A percentile compares a stretch with the other conserved stretches of the same genome.
These are phyloP conservation scores for Peronosclerospora sorghi DNA, from an alignment of 352 stramenopile species.

Conservation along the genomic window DNA sequence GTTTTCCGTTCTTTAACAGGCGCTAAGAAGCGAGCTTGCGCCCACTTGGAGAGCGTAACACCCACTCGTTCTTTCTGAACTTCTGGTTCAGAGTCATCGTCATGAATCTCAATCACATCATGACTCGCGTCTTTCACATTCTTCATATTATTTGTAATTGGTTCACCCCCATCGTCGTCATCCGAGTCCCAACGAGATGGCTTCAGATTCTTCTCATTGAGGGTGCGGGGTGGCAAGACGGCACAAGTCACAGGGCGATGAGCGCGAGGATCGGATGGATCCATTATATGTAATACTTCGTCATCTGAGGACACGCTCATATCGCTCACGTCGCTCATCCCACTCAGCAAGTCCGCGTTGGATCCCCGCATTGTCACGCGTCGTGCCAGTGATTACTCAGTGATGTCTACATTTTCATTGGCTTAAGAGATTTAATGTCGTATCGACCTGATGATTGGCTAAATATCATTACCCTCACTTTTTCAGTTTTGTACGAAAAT, in stretches of 20 bases:
- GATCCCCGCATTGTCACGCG: constrained; percentile 18
- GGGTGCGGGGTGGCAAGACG: constrained; percentile 25
- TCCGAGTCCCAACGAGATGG: constrained; percentile 55
- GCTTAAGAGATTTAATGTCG: constrained; percentile 1
- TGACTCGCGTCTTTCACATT: constrained; percentile 10
- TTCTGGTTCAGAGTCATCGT: constrained; percentile 5
- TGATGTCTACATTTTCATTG: constrained; percentile 3
- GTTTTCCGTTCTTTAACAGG: constrained; percentile 40
- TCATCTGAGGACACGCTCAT: constrained; percentile 27
- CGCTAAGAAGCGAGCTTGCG: constrained; percentile 54
- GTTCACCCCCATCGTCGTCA: constrained; percentile 40
- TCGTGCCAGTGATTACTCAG: constrained; percentile 8
- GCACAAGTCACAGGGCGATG: constrained; percentile 24
- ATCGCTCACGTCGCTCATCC: constrained; percentile 22
- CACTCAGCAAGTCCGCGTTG: constrained; percentile 25
- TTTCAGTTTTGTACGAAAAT: constrained; percentile 30
- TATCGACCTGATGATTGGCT: no score
- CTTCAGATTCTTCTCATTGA: constrained; percentile 13
- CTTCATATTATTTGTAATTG: constrained; percentile 15
- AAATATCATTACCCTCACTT: no score
- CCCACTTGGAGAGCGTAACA: constrained; percentile 63
- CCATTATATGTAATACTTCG: constrained; percentile 51
- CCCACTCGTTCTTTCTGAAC: background rate
- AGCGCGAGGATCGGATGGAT: constrained; percentile 63
- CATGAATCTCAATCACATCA: constrained; percentile 12